Evolutionary conservation across 208 protist genomes (phyloP).

Genomic region (Wallacemonas sp.): DNA sequence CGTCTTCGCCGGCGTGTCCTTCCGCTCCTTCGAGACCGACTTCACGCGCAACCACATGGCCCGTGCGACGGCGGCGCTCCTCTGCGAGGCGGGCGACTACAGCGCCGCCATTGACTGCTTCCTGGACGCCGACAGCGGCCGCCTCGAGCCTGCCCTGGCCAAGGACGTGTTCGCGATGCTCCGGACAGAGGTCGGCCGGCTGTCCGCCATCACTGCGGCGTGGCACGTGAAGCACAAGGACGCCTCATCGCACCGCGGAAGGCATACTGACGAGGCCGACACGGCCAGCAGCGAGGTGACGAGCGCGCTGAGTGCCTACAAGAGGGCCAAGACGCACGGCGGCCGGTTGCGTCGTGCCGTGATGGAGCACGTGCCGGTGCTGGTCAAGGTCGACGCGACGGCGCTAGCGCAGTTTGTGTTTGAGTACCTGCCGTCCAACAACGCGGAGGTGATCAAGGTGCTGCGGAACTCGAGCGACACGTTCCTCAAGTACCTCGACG

Average conservation of each 20-base stretch:
- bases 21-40: conserved; percentile 36
- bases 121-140: conserved; percentile 47
- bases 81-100: conserved; percentile 47
- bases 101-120: conserved; percentile 69
- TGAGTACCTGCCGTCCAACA: conserved; percentile 63
- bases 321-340: background rate
- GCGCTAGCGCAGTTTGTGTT: conserved; percentile 73
- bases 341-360: conserved; percentile 49
- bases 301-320: background rate
- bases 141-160: conserved; percentile 40
- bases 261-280: background rate
- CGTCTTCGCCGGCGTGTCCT: conserved; percentile 23
- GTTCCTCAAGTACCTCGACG: conserved; percentile 76
- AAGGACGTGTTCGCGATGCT: conserved; percentile 64
- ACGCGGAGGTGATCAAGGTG: conserved; percentile 64
- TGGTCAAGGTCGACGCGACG: conserved; percentile 64
- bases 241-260: too few species aligned
- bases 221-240: too few species aligned
- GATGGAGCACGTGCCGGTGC: conserved; percentile 46
- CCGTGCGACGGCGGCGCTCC: conserved; percentile 54
- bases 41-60: conserved; percentile 58
- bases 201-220: background rate
- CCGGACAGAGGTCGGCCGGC: conserved; percentile 44
- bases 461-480: conserved; percentile 60
- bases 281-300: too few species aligned